Conservation (phyloP, 495 filamentous ascomycete genomes). For the Aspergillus ellipticus region DNA sequence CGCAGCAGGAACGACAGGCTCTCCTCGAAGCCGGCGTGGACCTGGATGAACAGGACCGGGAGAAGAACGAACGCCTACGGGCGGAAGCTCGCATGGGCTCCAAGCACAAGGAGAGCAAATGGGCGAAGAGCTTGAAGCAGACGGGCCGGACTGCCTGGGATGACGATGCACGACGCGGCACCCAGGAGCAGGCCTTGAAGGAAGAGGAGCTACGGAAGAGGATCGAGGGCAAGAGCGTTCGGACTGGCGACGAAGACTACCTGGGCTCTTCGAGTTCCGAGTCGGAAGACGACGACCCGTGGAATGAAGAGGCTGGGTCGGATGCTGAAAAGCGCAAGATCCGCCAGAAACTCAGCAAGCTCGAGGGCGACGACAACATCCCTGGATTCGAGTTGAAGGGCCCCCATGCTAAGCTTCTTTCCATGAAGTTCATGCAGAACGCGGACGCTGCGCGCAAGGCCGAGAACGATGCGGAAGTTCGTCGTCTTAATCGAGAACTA, state of each 20-base stretch:
- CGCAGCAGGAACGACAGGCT: constrained; percentile 66
- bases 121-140: constrained; percentile 85
- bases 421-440: constrained; percentile 89
- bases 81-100: constrained; percentile 87
- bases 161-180: constrained; percentile 67
- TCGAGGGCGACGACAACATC: constrained; percentile 47
- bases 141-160: constrained; percentile 78
- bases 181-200: constrained; percentile 76
- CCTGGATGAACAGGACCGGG: constrained; percentile 71
- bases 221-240: constrained; percentile 71
- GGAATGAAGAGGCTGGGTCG: constrained; percentile 51
- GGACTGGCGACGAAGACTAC: constrained; percentile 47
- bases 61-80: constrained; percentile 71
- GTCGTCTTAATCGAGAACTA: constrained; percentile 69
- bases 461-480: constrained; percentile 77
- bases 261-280: constrained; percentile 49
- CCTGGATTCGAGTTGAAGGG: constrained; percentile 34
- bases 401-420: constrained; percentile 52
- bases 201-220: constrained; percentile 82
- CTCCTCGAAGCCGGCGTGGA: constrained; percentile 65
- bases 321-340: constrained; percentile 51
- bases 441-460: constrained; percentile 74
- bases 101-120: constrained; percentile 87
- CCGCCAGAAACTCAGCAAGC: constrained; percentile 54
- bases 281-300: constrained; percentile 55